phyloP scores from a whole-genome alignment of 2,329 filamentous ascomycete genomes.

The Rutstroemia sp. region DNA sequence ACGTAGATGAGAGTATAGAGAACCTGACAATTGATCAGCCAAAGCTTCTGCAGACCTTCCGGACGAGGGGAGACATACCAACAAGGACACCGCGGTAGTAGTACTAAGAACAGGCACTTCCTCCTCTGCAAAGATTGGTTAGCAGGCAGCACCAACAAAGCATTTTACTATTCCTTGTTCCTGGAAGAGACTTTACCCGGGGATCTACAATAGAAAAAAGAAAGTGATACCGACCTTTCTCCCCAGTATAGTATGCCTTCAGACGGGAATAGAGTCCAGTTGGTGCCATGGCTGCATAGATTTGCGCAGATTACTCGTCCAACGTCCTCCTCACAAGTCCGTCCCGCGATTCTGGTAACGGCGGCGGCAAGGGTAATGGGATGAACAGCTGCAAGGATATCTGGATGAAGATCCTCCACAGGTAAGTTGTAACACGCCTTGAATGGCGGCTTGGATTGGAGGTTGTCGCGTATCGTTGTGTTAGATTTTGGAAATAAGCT shows the following conservation, averaged over 20 bases:
- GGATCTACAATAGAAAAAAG: not conserved
- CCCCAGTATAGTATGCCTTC: constrained; percentile 20
- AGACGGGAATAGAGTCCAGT: constrained; percentile 20
- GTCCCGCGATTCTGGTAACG: not conserved
- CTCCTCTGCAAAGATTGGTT: constrained; percentile 15
- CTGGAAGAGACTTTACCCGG: not conserved
- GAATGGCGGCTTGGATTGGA: no score
- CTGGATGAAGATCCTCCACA: no score
- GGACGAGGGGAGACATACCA: constrained; percentile 15
- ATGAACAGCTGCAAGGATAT: no score
- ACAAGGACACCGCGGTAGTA: constrained; percentile 17
- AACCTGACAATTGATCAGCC: constrained; percentile 40
- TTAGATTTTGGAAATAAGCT: no score
- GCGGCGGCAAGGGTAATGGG: no score
- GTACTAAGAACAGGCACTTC: constrained; percentile 24
- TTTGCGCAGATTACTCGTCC: not conserved
- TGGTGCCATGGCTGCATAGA: constrained; percentile 22
- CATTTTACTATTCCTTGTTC: not conserved
- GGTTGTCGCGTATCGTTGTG: no score
- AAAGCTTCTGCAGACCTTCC: not conserved
- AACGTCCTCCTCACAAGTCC: not conserved
- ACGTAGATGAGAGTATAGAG: constrained; percentile 87
- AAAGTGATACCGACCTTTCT: constrained; percentile 19
- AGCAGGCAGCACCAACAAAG: not conserved
- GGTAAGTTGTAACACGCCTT: no score